Conservation (phyloP, 352 stramenopile species). For the Elongisporangium senticosum region DNA sequence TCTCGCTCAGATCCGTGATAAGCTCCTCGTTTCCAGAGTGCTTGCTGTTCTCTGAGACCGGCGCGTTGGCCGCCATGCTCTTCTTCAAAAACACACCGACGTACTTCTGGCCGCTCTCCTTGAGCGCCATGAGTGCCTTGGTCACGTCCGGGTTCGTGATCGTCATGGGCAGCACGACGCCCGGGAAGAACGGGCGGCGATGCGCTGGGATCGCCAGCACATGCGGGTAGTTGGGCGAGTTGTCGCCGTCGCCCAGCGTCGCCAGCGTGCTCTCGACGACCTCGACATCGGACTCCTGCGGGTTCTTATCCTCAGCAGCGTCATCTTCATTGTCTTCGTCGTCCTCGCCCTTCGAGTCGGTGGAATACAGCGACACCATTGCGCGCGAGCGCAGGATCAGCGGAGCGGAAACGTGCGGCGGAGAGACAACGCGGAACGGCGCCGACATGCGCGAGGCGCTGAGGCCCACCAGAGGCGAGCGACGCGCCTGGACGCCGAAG, state of each 20-base stretch:
- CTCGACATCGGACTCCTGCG: constrained; percentile 31
- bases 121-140: constrained; percentile 84
- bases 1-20: constrained; percentile 89
- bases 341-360: constrained; percentile 20
- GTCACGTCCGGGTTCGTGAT: constrained; percentile 84
- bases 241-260: constrained; percentile 56
- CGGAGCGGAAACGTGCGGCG: background rate
- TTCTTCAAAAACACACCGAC: constrained; percentile 95
- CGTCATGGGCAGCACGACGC: constrained; percentile 79
- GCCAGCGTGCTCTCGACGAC: constrained; percentile 64
- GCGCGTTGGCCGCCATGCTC: constrained; percentile 16
- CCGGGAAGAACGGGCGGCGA: constrained; percentile 76
- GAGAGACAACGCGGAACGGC: background rate
- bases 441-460: background rate
- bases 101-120: constrained; percentile 86
- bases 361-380: constrained; percentile 4
- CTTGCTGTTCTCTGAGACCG: constrained; percentile 13
- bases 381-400: constrained; percentile 1
- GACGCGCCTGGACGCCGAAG: constrained; percentile 1
- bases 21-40: constrained; percentile 68
- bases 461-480: constrained; percentile 6
- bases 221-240: constrained; percentile 61
- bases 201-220: constrained; percentile 75
- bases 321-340: constrained; percentile 15
- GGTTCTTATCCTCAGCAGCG: constrained; percentile 14